Evolutionary conservation across 2,329 filamentous ascomycete species (phyloP), one percentile per base, ranked within the genome.

Genomic region (Botryotinia globosa): DNA sequence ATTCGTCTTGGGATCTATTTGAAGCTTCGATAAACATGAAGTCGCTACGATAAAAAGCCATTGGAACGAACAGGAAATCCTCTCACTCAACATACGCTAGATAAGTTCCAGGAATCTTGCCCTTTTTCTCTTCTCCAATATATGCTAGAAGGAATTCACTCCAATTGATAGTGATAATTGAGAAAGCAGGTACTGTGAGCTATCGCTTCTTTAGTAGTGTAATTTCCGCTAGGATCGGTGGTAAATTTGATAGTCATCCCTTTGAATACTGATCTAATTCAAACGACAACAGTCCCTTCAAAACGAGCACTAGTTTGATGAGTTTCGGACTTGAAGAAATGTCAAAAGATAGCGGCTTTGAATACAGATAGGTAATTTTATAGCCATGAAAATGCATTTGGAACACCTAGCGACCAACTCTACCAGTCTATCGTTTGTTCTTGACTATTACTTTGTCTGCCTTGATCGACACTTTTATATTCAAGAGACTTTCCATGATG

Each of bases 91-190:
- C 12, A 14, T 14, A 0, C 22, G 25, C 25, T 5, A 14, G 48
- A 5, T 10, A 2, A 51, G 10, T 14, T 51, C 25, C n/a, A 5
- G 10, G 10, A n/a, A 4, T 51, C 22, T 14, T 51, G 12, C 0
- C 4, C 9, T 10, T 12, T 4, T 14, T n/a, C 4, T 51, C 8
- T 48, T 25, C 8, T 25, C 3, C 20, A 48, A 48, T 4, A 10
- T 4, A 4, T 10, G 4, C 10, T 8, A 22, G 9, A 25, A 48
- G 4, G 18, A 4, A 25, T 9, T 10, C 1, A 4, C n/a, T n/a
- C n/a, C n/a, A n/a, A n/a, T n/a, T n/a, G n/a, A n/a, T n/a, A n/a
- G n/a, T n/a, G n/a, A n/a, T n/a, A n/a, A n/a, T n/a, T n/a, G n/a
- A n/a, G n/a, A n/a, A n/a, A n/a, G n/a, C n/a, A n/a, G n/a, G n/a